A percentile compares a stretch with the other conserved stretches of the same genome.
These are phyloP conservation scores for Globisporangium spinosum DNA, from an alignment of 352 stramenopile species.

Conservation along the genomic window DNA sequence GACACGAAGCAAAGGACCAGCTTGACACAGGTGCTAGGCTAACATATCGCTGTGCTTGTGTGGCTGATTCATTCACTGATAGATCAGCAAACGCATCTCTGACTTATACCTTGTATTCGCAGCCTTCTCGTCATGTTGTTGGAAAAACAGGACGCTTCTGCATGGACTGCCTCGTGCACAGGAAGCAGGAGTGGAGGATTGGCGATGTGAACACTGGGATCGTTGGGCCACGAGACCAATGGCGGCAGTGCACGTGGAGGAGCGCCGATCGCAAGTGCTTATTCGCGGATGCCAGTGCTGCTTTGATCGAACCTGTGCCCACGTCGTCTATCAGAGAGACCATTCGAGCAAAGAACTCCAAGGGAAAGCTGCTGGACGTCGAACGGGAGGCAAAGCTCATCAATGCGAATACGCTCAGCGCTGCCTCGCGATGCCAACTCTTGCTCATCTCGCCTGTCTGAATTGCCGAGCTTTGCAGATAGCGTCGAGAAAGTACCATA, in stretches of 20 bases:
- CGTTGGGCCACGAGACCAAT: constrained; percentile 61
- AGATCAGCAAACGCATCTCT: not conserved
- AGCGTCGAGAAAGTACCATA: constrained; percentile 72
- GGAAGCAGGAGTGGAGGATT: constrained; percentile 76
- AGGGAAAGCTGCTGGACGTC: constrained; percentile 36
- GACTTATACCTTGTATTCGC: not conserved
- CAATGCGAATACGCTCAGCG: constrained; percentile 22
- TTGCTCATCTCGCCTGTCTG: not conserved
- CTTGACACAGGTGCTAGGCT: constrained; percentile 9
- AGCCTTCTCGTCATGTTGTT: constrained; percentile 46
- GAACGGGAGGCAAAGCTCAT: constrained; percentile 70
- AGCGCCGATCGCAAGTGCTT: constrained; percentile 51
- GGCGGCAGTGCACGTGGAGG: constrained; percentile 61
- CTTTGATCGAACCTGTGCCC: constrained; percentile 22
- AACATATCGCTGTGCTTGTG: not conserved
- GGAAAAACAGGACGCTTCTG: constrained; percentile 78
- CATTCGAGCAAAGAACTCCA: constrained; percentile 40
- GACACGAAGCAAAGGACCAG: constrained; percentile 16
- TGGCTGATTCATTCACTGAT: not conserved
- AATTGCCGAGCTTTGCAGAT: constrained; percentile 28
- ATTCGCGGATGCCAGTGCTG: constrained; percentile 13
- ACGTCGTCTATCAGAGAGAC: constrained; percentile 49
- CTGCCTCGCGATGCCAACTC: not conserved
- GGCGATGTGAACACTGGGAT: constrained; percentile 62
- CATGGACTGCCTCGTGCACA: constrained; percentile 60